phyloP scores from a whole-genome alignment of 2,329 filamentous ascomycete genomes.

The Colletotrichum tamarilloi region DNA sequence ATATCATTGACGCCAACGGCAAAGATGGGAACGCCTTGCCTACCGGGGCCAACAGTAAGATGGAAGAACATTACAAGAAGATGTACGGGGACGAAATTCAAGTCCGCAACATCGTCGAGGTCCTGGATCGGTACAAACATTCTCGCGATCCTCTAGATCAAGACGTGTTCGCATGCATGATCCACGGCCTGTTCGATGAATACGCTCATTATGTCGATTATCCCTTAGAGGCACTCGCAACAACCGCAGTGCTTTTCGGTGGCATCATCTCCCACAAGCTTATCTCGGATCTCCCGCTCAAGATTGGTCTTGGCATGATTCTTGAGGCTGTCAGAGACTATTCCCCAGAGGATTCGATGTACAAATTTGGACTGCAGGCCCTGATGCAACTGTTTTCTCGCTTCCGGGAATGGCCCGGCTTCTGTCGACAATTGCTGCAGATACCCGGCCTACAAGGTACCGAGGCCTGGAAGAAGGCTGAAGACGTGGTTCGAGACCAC shows the following conservation, averaged over 20 bases:
- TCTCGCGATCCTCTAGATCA: slow-evolving; percentile 88
- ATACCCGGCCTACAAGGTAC: slow-evolving; percentile 86
- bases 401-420: slow-evolving; percentile 93
- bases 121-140: slow-evolving; percentile 87
- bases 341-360: slow-evolving; percentile 87
- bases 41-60: slow-evolving; percentile 82
- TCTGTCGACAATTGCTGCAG: slow-evolving; percentile 86
- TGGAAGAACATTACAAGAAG: slow-evolving; percentile 97
- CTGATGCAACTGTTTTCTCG: slow-evolving; percentile 87
- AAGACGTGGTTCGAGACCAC: slow-evolving; percentile 80
- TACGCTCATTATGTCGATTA: slow-evolving; percentile 96
- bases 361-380: slow-evolving; percentile 96
- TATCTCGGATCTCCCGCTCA: slow-evolving; percentile 88
- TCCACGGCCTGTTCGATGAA: slow-evolving; percentile 96
- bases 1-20: slow-evolving; percentile 89
- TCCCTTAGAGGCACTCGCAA: slow-evolving; percentile 93
- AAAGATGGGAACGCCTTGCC: slow-evolving; percentile 85
- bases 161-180: slow-evolving; percentile 98
- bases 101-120: slow-evolving; percentile 85
- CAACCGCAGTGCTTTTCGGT: slow-evolving; percentile 95
- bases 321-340: slow-evolving; percentile 94
- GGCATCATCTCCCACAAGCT: slow-evolving; percentile 95
- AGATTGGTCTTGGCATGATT: slow-evolving; percentile 97
- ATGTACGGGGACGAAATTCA: slow-evolving; percentile 96
- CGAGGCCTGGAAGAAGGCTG: slow-evolving; percentile 84